These are phyloP conservation scores for Oryza australiensis DNA, from an alignment of 176 grass and related monocot genomes.

Conservation along the genomic window DNA sequence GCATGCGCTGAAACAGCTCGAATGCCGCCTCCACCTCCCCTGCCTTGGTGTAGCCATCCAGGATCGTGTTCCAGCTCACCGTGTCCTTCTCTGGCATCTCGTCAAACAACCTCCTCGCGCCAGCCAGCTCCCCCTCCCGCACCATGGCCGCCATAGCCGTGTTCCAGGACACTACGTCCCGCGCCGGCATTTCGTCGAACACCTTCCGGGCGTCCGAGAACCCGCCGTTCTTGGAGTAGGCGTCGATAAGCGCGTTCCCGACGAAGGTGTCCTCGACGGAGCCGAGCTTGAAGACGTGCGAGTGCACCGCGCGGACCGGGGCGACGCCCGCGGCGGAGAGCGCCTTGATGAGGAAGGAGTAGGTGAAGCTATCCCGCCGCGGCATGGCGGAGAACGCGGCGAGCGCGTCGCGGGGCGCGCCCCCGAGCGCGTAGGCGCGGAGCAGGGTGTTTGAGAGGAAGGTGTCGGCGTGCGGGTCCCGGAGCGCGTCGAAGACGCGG, in stretches of 20 bases:
- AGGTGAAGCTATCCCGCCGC: conserved; percentile 53
- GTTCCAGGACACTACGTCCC: conserved; percentile 70
- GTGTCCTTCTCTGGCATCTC: conserved; percentile 74
- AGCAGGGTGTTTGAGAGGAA: conserved; percentile 65
- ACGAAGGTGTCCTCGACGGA: conserved; percentile 63
- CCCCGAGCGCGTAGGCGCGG: conserved; percentile 58
- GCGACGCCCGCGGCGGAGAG: conserved; percentile 25
- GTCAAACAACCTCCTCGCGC: conserved; percentile 54
- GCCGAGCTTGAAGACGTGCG: conserved; percentile 64
- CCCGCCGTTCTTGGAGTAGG: conserved; percentile 57
- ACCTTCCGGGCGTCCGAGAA: conserved; percentile 34
- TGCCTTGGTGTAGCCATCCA: conserved; percentile 59
- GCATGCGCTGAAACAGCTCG: conserved; percentile 61
- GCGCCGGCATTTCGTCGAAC: conserved; percentile 50
- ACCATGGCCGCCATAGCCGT: conserved; percentile 46
- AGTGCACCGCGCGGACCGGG: conserved; percentile 44
- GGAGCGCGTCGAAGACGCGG: conserved; percentile 46
- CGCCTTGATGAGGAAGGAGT: conserved; percentile 74
- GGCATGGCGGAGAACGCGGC: conserved; percentile 51
- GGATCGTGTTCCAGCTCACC: conserved; percentile 72
- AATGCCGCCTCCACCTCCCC: conserved; percentile 57
- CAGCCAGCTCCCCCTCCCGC: conserved; percentile 41
- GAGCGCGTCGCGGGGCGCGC: conserved; percentile 46
- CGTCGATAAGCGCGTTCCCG: conserved; percentile 64
- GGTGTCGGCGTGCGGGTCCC: conserved; percentile 19